These are phyloP conservation scores for Malus sylvestris DNA, from an alignment of 306 rosid species.

Conservation along the genomic window DNA sequence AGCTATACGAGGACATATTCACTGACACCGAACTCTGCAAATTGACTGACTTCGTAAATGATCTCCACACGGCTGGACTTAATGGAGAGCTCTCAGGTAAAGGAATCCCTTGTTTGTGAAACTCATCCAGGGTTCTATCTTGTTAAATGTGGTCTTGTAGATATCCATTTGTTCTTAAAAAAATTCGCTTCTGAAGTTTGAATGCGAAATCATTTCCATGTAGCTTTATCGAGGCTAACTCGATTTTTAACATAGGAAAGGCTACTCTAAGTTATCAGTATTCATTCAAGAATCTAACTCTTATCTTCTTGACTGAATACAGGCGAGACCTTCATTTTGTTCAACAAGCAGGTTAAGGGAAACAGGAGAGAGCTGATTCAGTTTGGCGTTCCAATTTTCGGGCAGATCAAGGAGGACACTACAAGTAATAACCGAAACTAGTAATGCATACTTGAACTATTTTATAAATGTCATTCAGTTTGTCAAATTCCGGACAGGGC, in stretches of 20 bases:
- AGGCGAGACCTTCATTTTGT: constrained; percentile 87
- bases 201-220: neutral
- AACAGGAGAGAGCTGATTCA: constrained; percentile 91
- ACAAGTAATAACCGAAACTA: constrained; percentile 37
- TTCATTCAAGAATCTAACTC: constrained; percentile 5
- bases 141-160: neutral
- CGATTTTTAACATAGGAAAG: neutral
- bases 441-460: constrained; percentile 8
- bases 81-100: constrained; percentile 89
- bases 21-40: constrained; percentile 65
- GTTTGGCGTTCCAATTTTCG: constrained; percentile 86
- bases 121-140: neutral
- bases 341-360: constrained; percentile 88
- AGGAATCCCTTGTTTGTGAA: neutral
- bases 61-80: constrained; percentile 68
- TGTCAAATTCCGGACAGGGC: neutral
- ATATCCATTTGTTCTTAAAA: neutral
- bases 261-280: neutral
- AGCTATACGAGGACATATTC: constrained; percentile 75
- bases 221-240: neutral
- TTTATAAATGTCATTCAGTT: neutral
- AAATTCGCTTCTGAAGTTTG: neutral
- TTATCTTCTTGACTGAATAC: constrained; percentile 12
- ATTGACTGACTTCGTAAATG: constrained; percentile 62
- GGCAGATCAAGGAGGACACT: constrained; percentile 66